Percentiles rank a stretch among this genome's conserved stretches.
phyloP scores from a whole-genome alignment of 2,329 filamentous ascomycete genomes.

The Calycina herbarum region DNA sequence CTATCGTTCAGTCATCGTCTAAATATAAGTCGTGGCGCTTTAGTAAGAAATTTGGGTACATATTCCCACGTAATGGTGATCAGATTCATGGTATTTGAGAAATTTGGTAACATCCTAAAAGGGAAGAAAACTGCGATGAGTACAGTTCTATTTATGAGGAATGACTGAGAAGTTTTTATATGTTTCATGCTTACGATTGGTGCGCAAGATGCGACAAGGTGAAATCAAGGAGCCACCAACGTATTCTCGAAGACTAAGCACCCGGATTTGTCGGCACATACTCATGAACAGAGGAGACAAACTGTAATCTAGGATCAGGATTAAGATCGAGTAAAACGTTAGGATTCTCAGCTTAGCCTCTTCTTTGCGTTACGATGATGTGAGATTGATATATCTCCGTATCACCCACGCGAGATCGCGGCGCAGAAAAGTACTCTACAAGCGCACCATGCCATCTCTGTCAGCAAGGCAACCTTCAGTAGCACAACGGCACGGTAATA shows the following conservation, averaged over 20 bases:
- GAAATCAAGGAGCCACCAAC: not conserved
- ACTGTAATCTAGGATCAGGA: not conserved
- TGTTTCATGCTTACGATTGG: not conserved
- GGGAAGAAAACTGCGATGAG: not conserved
- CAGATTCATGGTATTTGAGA: not conserved
- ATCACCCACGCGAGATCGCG: not conserved
- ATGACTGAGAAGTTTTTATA: not conserved
- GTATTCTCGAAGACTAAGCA: not conserved
- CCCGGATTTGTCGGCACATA: not conserved
- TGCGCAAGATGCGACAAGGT: not conserved
- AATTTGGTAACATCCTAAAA: not conserved
- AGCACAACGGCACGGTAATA: not conserved
- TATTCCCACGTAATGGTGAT: not conserved
- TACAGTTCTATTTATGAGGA: not conserved
- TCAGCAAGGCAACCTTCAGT: not conserved
- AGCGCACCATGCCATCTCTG: not conserved
- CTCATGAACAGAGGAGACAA: not conserved
- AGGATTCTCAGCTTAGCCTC: constrained; percentile 1
- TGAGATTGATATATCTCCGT: constrained; percentile 4
- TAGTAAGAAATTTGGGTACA: not conserved
- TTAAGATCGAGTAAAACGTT: not conserved
- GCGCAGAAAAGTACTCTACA: not conserved
- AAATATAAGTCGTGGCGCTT: not conserved
- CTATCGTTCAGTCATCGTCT: not conserved
- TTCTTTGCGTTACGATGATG: not conserved